Evolutionary conservation across 352 stramenopile species (phyloP).

Genomic region (Pythium aquatile): DNA sequence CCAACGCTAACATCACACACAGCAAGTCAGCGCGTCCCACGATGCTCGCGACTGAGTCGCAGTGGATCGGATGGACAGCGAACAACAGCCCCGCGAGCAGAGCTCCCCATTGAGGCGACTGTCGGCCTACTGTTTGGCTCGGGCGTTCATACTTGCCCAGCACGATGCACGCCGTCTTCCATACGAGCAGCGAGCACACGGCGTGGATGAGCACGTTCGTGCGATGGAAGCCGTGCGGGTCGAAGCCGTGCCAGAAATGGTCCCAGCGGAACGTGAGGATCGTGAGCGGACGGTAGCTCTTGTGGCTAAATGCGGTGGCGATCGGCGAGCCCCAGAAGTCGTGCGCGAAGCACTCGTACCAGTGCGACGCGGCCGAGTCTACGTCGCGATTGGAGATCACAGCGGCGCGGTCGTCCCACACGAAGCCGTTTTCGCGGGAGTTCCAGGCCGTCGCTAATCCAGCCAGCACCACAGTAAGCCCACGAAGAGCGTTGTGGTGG

Average conservation of each 20-base stretch:
- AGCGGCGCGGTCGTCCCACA: constrained; percentile 90
- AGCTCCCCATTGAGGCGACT: constrained; percentile 4
- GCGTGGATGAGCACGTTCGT: constrained; percentile 77
- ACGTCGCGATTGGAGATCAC: constrained; percentile 68
- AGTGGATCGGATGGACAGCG: constrained; percentile 89
- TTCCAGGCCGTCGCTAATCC: constrained; percentile 55
- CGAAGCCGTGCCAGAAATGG: constrained; percentile 38
- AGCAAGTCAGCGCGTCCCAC: constrained; percentile 90
- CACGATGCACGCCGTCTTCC: constrained; percentile 37
- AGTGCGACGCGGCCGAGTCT: constrained; percentile 25
- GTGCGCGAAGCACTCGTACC: constrained; percentile 57
- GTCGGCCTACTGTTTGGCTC: background rate
- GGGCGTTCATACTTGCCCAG: constrained; percentile 18
- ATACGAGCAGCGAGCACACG: constrained; percentile 57
- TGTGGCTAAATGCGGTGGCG: constrained; percentile 60
- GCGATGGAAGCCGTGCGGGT: constrained; percentile 63
- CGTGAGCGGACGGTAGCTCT: constrained; percentile 87
- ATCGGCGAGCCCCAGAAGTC: constrained; percentile 89
- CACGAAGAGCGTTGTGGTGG: background rate
- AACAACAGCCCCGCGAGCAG: constrained; percentile 78
- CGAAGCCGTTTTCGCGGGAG: constrained; percentile 63
- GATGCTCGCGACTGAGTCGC: constrained; percentile 88
- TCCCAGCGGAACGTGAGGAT: constrained; percentile 77
- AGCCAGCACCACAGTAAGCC: constrained; percentile 28
- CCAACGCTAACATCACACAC: constrained; percentile 64